Evolutionary conservation across 345 rosid species (phyloP), one percentile per base, ranked within the genome.

Genomic region (Excoecaria agallocha): DNA sequence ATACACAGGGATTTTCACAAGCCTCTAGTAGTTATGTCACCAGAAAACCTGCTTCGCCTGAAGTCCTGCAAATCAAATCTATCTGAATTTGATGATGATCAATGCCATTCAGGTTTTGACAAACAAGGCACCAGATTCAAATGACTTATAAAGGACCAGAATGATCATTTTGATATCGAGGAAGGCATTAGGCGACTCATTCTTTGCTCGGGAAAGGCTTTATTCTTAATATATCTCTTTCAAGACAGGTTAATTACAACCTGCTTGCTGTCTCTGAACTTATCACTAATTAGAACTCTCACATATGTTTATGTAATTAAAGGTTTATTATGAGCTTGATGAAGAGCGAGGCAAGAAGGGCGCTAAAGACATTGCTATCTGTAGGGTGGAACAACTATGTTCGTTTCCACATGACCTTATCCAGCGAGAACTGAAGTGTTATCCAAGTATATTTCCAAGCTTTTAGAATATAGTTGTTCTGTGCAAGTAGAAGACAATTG

Each of bases 121-220:
- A 94, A 92, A 70, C 98, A 94, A 74, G 98, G 98, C 61, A 94
- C 98, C 51, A 84, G 98, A 77, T 94, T 94, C 75, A 94, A 94
- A 85, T 84, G 97, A 20, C 91, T 94, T 5, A 90, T 94, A 76
- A 92, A 92, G 85, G 98, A 94, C 79, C 91, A 90, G 80, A 92
- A 82, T 49, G 86, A 86, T 56, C 98, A 88, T 82, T 88, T 94
- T 71, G 85, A 87, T 81, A 87, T 92, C 48, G 98, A 94, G 84
- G 87, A 87, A 84, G 91, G 93, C 71, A 92, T 92, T 73, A 84
- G 94, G 75, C 89, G 98, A 43, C 85, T 94, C 73, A 85, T 90
- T 68, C 97, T 94, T 66, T 94, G 98, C 79, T 94, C 98, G 55
- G 98, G 97, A 77, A 94, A 90, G 94, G 98, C 62, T 19, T 17